Evolutionary conservation across 1,284 basidiomycete species (phyloP), one percentile per base, ranked within the genome.

Genomic region (Tilletia indica): DNA sequence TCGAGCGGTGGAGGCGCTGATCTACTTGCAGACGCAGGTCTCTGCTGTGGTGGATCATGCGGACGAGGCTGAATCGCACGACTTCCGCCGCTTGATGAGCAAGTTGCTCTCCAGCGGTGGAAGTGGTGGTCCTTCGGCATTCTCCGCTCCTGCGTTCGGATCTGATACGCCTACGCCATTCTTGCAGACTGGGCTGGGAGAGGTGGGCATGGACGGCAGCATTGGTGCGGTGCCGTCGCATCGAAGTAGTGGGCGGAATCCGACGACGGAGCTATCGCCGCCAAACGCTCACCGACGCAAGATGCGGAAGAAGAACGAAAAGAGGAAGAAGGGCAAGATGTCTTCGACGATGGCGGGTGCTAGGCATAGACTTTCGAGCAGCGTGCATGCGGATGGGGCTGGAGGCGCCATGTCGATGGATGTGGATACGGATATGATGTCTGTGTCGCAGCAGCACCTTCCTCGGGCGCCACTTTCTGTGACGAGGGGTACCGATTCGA

Each of bases 21-120:
- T 80, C 69, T 85, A 85, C 71, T 74, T 85, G 47, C 85, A 85
- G 70, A 81, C 80, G 31, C 75, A 81, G 45, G 79, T 85, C 1
- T 76, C 80, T 1, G 73, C 77, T 12, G 84, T 85, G 45, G 82
- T 84, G 38, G 79, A 84, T 68, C 80, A 82, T 34, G 73, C 77
- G 2, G 79, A 80, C 47, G 79, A 83, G 16, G 21, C 71, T 9
- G 84, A 85, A 69, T 78, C 78, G 12, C 49, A 73, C 11, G 72
- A 77, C 9, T 85, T 85, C 77, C 77, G 83, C 4, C 68, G 73
- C 4, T 83, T 85, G 74, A 85, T 85, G 82, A 72, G 79, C 38
- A 76, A 80, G 25, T 73, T 85, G 73, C 79, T 68, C 25, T 73
- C 72, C 39, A 71, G 74, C 12, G 70, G 39, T 19, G n/a, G 19